Conservation (phyloP, 805 yeast genomes). For the Candida ulmi region DNA sequence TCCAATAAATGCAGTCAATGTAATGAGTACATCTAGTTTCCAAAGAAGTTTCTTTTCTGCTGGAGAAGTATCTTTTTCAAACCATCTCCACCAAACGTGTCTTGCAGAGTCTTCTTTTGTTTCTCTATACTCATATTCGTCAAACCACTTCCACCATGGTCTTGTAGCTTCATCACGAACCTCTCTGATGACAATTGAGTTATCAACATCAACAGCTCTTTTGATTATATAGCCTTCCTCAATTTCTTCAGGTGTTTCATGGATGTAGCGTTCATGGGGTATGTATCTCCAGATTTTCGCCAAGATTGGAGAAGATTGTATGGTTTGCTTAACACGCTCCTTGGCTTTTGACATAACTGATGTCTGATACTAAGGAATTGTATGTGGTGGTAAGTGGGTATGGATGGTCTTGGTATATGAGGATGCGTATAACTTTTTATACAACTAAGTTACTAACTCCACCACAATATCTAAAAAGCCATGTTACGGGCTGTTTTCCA, state of each 20-base stretch:
- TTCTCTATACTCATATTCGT: neutral
- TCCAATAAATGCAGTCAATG: constrained; percentile 49
- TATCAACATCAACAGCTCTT: neutral
- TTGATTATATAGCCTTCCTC: neutral
- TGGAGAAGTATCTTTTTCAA: too few relatives aligned
- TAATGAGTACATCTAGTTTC: constrained; percentile 49
- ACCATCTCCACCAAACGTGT: too few relatives aligned
- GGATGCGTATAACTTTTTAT: too few relatives aligned
- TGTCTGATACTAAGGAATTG: too few relatives aligned
- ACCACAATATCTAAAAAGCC: too few relatives aligned
- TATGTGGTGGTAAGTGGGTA: too few relatives aligned
- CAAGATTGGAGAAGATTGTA: neutral
- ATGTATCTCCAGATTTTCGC: neutral
- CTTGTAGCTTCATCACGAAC: constrained; percentile 27
- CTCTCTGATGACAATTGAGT: neutral
- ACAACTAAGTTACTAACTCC: too few relatives aligned
- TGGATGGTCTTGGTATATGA: too few relatives aligned
- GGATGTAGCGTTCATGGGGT: neutral
- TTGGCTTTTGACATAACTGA: too few relatives aligned
- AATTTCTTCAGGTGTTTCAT: constrained; percentile 2
- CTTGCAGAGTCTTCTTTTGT: too few relatives aligned
- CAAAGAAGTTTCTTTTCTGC: constrained; percentile 37
- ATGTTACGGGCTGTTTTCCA: too few relatives aligned
- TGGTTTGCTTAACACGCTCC: too few relatives aligned
- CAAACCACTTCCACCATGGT: constrained; percentile 3